Percentiles rank a stretch among this genome's conserved stretches.
These are phyloP conservation scores for Phaeosphaeriaceae sp. DNA, from an alignment of 2,329 filamentous ascomycete species.

Conservation along the genomic window DNA sequence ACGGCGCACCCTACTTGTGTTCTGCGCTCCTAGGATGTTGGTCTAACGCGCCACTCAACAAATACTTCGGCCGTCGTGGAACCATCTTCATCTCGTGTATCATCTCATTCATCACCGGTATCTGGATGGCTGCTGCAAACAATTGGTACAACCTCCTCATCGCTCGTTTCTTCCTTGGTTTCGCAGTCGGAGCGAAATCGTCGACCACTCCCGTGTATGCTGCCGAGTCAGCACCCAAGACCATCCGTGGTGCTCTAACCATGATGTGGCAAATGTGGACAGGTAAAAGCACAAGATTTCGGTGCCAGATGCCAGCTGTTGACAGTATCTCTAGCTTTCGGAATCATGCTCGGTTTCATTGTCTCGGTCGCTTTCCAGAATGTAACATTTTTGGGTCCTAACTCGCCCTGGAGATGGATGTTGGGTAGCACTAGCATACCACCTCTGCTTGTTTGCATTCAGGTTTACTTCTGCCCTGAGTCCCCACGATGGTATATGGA, in stretches of 20 bases:
- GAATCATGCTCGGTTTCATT: constrained; percentile 44
- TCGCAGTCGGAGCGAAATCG: constrained; percentile 43
- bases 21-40: constrained; percentile 51
- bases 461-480: constrained; percentile 42
- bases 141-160: constrained; percentile 42
- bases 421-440: constrained; percentile 41
- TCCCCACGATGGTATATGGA: constrained; percentile 43
- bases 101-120: constrained; percentile 41
- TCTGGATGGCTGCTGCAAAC: constrained; percentile 41
- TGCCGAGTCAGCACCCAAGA: constrained; percentile 57
- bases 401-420: constrained; percentile 43
- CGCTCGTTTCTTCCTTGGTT: constrained; percentile 41
- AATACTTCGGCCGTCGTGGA: constrained; percentile 38
- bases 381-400: constrained; percentile 30
- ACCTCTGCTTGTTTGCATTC: constrained; percentile 37
- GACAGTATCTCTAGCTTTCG: constrained; percentile 16
- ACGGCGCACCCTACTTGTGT: constrained; percentile 37
- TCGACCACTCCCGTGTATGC: constrained; percentile 57
- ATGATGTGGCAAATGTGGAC: constrained; percentile 61
- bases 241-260: constrained; percentile 57
- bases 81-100: constrained; percentile 44
- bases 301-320: not conserved
- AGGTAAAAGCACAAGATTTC: not conserved
- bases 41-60: constrained; percentile 43
- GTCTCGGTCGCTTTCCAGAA: constrained; percentile 40